Base-by-base conservation (phyloP, 179 eudicot species). In the Spergularia azorica region DNA sequence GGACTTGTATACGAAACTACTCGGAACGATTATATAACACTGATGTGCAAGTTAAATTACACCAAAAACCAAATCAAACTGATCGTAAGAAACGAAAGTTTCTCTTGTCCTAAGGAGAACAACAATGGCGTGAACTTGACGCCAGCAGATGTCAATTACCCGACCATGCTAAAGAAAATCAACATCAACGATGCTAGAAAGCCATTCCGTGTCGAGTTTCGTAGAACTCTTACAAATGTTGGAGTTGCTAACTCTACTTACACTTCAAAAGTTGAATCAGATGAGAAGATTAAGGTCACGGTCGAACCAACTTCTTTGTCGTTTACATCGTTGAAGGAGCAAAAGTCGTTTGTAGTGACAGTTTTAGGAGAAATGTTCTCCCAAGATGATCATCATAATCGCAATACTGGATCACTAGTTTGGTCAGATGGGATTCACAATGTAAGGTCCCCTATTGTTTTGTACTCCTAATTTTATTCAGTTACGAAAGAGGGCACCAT, bases 151-250 rank as follows among this genome's bases (percentile, higher is more conserved):
- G 63, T 84, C n/a, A 86, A 84, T 71, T 81, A 79, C 50, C 87
- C 84, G 18, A 72, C 87, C 6, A 81, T 86, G 75, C 8, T 52
- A 15, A 69, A 21, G 5, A 21, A 26, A n/a, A 51, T 69, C 60
- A 4, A 52, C 41, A 12, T 12, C 14, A 51, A 2, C 48, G 6
- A 38, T 3, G 26, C 5, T 36, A 16, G 9, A n/a, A 16, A 21
- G 4, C 54, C 72, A 1, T 60, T 81, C 56, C 59, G 2, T 5
- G 16, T 77, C 5, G 52, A 16, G 17, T 84, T 80, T 58, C 75
- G 57, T 5, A 77, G 86, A 67, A 77, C 80, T 0, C 84, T 85
- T 21, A 85, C 82, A 7, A 86, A 84, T 46, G 85, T 86, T 8
- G 84, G 87, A 3, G 15, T 48, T 15, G 77, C 79, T 6, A 68